Evolutionary conservation across 139 green algal species (phyloP).

Genomic region (Medakamo hakoo): DNA sequence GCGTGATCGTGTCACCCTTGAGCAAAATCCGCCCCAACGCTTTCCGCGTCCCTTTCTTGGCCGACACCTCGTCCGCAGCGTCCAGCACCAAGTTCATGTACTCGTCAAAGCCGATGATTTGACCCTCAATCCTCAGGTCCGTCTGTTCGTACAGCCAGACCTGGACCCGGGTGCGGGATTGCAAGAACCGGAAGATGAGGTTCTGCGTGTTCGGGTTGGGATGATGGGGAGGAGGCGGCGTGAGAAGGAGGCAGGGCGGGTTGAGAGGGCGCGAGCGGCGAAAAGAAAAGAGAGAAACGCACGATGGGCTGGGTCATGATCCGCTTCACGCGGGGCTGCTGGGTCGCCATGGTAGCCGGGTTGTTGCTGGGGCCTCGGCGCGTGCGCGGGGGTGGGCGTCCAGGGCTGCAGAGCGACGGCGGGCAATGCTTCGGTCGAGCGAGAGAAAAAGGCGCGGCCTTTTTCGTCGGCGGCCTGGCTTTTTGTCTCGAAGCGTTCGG

Average conservation of each 20-base stretch:
- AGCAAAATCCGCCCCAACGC: constrained; percentile 84
- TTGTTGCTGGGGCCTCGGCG: no score
- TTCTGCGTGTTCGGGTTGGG: no score
- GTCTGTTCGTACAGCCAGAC: constrained; percentile 96
- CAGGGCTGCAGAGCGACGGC: no score
- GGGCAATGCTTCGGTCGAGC: no score
- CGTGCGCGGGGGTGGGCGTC: not conserved
- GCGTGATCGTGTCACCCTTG: constrained; percentile 97
- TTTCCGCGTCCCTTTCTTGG: constrained; percentile 86
- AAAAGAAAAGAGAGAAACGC: constrained; percentile 10
- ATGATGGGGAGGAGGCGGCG: not conserved
- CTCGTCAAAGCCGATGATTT: constrained; percentile 97
- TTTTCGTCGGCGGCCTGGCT: not conserved
- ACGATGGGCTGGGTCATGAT: constrained; percentile 83
- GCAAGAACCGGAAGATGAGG: constrained; percentile 95
- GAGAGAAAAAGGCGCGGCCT: no score
- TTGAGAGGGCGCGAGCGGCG: not conserved
- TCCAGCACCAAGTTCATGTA: constrained; percentile 99
- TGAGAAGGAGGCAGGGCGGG: not conserved
- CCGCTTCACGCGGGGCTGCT: constrained; percentile 29
- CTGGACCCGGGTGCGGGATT: constrained; percentile 82
- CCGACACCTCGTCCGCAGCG: constrained; percentile 90
- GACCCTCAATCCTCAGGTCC: constrained; percentile 78
- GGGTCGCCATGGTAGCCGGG: no score
- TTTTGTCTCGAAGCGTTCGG: no score